Evolutionary conservation across 2,329 filamentous ascomycete genomes (phyloP), one percentile per base, ranked within the genome.

Genomic region (Chalaropsis ovoidea): DNA sequence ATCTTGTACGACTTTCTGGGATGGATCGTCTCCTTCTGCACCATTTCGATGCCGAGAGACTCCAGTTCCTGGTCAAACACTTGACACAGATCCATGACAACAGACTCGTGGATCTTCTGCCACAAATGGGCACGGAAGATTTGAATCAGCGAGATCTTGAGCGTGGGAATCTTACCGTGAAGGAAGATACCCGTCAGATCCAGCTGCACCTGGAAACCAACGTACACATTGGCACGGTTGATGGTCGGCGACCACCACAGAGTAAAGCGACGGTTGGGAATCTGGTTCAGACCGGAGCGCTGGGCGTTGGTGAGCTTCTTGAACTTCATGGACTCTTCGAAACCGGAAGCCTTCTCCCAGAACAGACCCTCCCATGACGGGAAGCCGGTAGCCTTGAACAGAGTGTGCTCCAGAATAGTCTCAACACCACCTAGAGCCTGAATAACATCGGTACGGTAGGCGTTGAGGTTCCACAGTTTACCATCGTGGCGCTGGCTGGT

Each of bases 1-100:
- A 99, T 99, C 84, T 99, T 99, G 84, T 99, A 99, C 3, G 91
- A 96, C 78, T 99, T 99, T 84, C 94, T 85, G 63, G 94, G 94
- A 79, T 99, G 94, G 67, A 99, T 99, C 0, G 94, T 97, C 78
- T 99, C 94, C 77, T 99, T 99, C 74, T 99, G 94, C 3, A 97
- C 94, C 1, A 91, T 95, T 76, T 99, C 94, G 67, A 99, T 96
- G 43, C 92, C 92, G 3, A 99, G 80, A 41, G 94, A 91, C 75
- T 99, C 94, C 54, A 99, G 79, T 74, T 99, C 94, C 73, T 97
- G 93, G 70, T 99, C 94, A 71, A 99, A 96, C 15, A 99, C 94
- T 74, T 99, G 95, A 71, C 94, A 97, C 72, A 99, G 77, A 80
- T 99, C 94, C 94, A 99, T 99, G 42, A 96, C 93, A 0, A 97